A percentile compares a stretch with the other conserved stretches of the same genome.
Evolutionary conservation across 768 basidiomycete species (phyloP).

Genomic region (Podaxis carcinomalis): DNA sequence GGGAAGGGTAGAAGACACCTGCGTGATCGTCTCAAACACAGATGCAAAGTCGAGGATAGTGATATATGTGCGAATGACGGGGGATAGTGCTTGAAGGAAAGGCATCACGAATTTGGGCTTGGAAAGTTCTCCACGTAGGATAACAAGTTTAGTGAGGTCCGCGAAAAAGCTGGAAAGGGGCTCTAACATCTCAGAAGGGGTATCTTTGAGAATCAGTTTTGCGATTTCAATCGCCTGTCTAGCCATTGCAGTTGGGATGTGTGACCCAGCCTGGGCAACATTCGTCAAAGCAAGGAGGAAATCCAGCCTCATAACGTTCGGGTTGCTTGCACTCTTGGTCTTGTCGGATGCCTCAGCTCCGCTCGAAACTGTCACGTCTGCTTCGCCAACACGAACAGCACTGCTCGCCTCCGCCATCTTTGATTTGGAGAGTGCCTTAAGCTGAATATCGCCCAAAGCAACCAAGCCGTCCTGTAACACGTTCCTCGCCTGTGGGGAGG

Average conservation of each 20-base stretch:
- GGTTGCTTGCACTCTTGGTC: constrained; percentile 48
- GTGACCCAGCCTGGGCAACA: constrained; percentile 49
- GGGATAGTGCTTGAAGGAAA: constrained; percentile 51
- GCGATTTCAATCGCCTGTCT: constrained; percentile 51
- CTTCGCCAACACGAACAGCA: constrained; percentile 25
- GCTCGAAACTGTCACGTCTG: constrained; percentile 20
- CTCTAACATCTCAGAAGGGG: constrained; percentile 28
- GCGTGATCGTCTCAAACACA: constrained; percentile 46
- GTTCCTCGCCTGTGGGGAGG: constrained; percentile 45
- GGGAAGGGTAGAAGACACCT: constrained; percentile 37
- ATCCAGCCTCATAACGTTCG: constrained; percentile 57
- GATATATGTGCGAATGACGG: constrained; percentile 49
- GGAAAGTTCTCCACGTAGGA: constrained; percentile 42
- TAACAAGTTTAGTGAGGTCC: constrained; percentile 43
- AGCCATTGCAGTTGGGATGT: constrained; percentile 31
- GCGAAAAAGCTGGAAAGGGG: constrained; percentile 48
- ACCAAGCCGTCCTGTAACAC: constrained; percentile 64
- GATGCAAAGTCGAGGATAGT: constrained; percentile 52
- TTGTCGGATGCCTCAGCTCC: constrained; percentile 36
- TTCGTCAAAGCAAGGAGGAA: constrained; percentile 52
- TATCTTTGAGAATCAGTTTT: constrained; percentile 53
- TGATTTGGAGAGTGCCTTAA: constrained; percentile 38
- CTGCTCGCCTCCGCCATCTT: constrained; percentile 35
- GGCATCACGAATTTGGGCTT: constrained; percentile 44
- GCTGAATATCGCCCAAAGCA: constrained; percentile 57